These are phyloP conservation scores for Termitomyces sp. DNA, from an alignment of 768 basidiomycete species.

Conservation along the genomic window DNA sequence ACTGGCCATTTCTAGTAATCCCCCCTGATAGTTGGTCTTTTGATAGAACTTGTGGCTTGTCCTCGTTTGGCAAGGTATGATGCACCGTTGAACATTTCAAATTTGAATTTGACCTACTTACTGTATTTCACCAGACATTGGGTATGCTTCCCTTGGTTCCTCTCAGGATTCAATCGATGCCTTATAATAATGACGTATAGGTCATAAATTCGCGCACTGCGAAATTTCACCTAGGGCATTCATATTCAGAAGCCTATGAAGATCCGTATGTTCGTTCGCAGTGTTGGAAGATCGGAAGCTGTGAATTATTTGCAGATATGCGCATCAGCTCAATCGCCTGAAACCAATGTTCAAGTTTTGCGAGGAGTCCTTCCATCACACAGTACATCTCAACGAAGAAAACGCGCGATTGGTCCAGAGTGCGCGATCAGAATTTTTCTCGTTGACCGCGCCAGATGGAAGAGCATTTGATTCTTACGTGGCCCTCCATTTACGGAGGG, in stretches of 20 bases:
- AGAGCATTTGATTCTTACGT: slow-evolving; percentile 33
- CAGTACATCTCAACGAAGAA: slow-evolving; percentile 50
- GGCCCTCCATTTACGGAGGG: slow-evolving; percentile 61
- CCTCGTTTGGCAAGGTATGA: slow-evolving; percentile 62
- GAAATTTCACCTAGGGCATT: slow-evolving; percentile 58
- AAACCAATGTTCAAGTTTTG: slow-evolving; percentile 52
- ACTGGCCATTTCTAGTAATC: background rate
- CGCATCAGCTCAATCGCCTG: slow-evolving; percentile 48
- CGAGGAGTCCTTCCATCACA: slow-evolving; percentile 41
- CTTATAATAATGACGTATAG: slow-evolving; percentile 25
- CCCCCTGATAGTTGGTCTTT: background rate
- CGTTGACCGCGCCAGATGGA: slow-evolving; percentile 17
- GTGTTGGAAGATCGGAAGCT: background rate
- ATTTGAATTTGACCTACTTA: background rate
- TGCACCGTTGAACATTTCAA: background rate
- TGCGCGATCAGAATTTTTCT: slow-evolving; percentile 43
- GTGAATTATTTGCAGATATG: slow-evolving; percentile 41
- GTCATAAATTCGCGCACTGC: slow-evolving; percentile 63
- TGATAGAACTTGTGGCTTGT: slow-evolving; percentile 66
- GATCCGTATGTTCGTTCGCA: slow-evolving; percentile 46
- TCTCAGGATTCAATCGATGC: background rate
- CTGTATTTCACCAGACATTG: slow-evolving; percentile 48
- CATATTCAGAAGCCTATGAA: slow-evolving; percentile 55
- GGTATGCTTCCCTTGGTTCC: slow-evolving; percentile 32
- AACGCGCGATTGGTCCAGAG: slow-evolving; percentile 44